phyloP scores from a whole-genome alignment of 768 basidiomycete genomes.

The Xerocomellus intermedius region DNA sequence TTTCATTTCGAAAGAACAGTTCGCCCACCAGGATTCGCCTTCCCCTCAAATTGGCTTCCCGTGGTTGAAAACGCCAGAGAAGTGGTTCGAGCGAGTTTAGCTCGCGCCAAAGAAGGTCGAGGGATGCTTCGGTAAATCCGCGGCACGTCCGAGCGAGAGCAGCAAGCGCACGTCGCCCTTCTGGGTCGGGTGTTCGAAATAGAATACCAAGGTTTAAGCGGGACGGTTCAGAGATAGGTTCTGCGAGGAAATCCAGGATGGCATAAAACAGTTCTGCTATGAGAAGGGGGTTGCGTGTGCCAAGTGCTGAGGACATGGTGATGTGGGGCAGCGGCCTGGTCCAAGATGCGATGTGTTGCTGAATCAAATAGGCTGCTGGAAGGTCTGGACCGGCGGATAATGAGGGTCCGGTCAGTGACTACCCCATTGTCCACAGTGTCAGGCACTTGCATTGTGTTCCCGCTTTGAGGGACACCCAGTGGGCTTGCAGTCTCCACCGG shows the following conservation, averaged over 20 bases:
- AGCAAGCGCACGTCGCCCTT: not conserved
- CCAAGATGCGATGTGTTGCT: not conserved
- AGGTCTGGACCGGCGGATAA: not conserved
- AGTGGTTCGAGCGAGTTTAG: not conserved
- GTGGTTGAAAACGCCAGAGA: not conserved
- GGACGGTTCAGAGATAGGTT: not conserved
- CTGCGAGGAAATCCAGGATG: not conserved
- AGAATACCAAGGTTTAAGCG: not conserved
- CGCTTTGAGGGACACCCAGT: too few species aligned
- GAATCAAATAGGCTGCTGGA: not conserved
- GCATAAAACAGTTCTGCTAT: not conserved
- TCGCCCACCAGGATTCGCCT: not conserved
- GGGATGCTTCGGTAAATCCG: not conserved
- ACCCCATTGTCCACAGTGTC: not conserved
- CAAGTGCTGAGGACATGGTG: not conserved
- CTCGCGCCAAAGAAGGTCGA: not conserved
- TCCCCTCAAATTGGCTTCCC: too few species aligned
- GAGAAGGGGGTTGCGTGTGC: not conserved
- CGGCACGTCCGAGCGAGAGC: slow-evolving; percentile 5
- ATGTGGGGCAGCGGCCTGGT: too few species aligned
- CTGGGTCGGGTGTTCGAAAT: not conserved
- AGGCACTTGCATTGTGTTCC: too few species aligned
- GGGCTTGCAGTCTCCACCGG: too few species aligned
- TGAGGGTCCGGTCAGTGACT: not conserved
- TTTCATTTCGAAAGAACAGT: not conserved